Base-by-base conservation (phyloP, 352 stramenopile species). In the Aphanomyces euteiches region DNA sequence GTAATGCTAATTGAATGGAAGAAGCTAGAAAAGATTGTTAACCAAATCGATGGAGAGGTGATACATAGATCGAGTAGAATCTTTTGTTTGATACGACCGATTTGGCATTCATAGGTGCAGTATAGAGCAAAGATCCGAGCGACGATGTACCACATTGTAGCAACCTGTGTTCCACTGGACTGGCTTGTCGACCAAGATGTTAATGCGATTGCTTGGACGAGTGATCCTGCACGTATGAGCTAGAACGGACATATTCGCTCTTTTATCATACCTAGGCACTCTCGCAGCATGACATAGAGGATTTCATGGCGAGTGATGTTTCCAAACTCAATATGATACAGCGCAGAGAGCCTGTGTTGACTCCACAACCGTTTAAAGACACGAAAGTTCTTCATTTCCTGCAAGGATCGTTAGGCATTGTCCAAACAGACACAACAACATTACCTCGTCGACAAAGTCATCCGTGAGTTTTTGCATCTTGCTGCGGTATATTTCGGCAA, bases 281-380 rank as follows among this genome's bases (percentile, higher is more conserved):
- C 64, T 10, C 54, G 64, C 13, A 64, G 54, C 64, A 70, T 70
- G 19, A 70, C 28, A 19, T 70, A 56, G n/a, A 61, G 17, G n/a
- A 63, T 63, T 37, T 70, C 64, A 17, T 43, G 64, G 47, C 64
- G 64, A 13, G 64, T 45, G 38, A 70, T 37, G 34, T 19, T 63
- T 8, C 36, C 64, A 70, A 70, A 70, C 17, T 70, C 64, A 43
- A 70, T 70, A 15, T 70, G 64, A 37, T 70, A 70, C 5, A 61
- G 12, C 4, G 13, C 5, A 10, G 64, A 70, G 38, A 70, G 36
- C 12, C 47, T 8, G 12, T 70, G 64, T 3, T 47, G 19, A 13
- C 28, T 53, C 64, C 64, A 70, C 19, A 56, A 13, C 1, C 39
- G 19, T 36, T 70, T 70, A 43, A 70, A 70, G 7, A 10, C 48